Percentiles rank a stretch among this genome's conserved stretches.
These are phyloP conservation scores for Kwoniella botswanensis DNA, from an alignment of 768 basidiomycete genomes.

Conservation along the genomic window DNA sequence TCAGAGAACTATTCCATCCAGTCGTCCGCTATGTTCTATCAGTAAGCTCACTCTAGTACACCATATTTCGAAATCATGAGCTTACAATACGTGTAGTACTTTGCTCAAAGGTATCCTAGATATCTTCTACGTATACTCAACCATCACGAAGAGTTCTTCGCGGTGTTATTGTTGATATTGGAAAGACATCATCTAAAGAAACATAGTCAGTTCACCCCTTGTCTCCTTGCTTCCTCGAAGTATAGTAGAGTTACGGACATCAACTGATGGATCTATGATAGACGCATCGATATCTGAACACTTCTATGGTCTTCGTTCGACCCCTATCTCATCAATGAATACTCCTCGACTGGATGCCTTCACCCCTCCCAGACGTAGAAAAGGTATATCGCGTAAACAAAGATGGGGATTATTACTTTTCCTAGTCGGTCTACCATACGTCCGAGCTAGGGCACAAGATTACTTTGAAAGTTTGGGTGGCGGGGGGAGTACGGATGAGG, in stretches of 20 bases:
- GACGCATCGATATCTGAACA: slow-evolving; percentile 94
- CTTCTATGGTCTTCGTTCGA: slow-evolving; percentile 76
- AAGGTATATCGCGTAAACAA: slow-evolving; percentile 67
- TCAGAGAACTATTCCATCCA: slow-evolving; percentile 88
- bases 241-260: too few relatives aligned
- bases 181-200: slow-evolving; percentile 88
- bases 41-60: slow-evolving; percentile 62
- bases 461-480: slow-evolving; percentile 90
- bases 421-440: slow-evolving; percentile 86
- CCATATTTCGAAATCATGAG: background rate
- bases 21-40: slow-evolving; percentile 92
- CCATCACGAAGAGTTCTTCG: slow-evolving; percentile 95
- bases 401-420: slow-evolving; percentile 77
- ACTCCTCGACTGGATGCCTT: slow-evolving; percentile 41
- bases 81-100: slow-evolving; percentile 69
- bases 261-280: slow-evolving; percentile 52
- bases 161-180: slow-evolving; percentile 81
- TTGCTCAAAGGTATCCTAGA: slow-evolving; percentile 91
- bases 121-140: slow-evolving; percentile 90
- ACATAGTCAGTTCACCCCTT: slow-evolving; percentile 66
- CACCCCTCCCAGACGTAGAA: slow-evolving; percentile 56
- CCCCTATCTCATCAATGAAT: slow-evolving; percentile 3
- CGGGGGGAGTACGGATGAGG: slow-evolving; percentile 70
- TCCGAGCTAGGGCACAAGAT: slow-evolving; percentile 86
- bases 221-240: background rate